Evolutionary conservation across 1,284 basidiomycete genomes (phyloP), one percentile per base, ranked within the genome.

Genomic region (Heimioporus punctisporus): DNA sequence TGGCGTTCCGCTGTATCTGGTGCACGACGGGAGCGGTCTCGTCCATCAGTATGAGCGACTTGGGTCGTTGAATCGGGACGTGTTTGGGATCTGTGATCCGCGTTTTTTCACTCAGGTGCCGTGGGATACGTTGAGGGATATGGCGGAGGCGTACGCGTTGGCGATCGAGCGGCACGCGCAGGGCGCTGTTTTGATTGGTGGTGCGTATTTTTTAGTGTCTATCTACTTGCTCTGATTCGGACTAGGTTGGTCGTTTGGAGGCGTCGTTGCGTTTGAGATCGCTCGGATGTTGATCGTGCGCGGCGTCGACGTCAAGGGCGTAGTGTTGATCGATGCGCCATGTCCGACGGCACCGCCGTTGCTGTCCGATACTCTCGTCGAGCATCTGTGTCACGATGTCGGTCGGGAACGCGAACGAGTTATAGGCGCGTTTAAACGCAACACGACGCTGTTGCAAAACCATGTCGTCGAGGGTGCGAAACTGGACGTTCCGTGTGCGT

Each of bases 231-330:
- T 40, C 44, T 56, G 41, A 43, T 48, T 6, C 41, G 24, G 40
- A 15, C 9, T 55, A 87, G 88, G 88, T 0, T 90, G 89, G 88
- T 91, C 88, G 6, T 88, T 90, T 62, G 88, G 88, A 19, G 88
- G 88, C 5, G 80, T 89, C 12, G 80, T 83, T 1, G 85, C 88
- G 0, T 88, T 82, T 60, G 86, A 89, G 61, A 71, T 81, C 7
- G 80, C 84, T n/a, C 76, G 76, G 3, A 77, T 81, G 39, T 76
- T 90, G n/a, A 59, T 65, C 19, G 60, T 60, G 12, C 68, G 60
- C 10, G 83, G 80, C 3, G n/a, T n/a, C n/a, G n/a, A n/a, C n/a
- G n/a, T n/a, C n/a, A n/a, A n/a, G n/a, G n/a, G n/a, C n/a, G n/a
- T 91, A 42, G 60, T 90, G 6, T 72, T 90, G 56, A 84, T 91